Evolutionary conservation across 495 filamentous ascomycete species (phyloP), one percentile per base, ranked within the genome.

Genomic region (Trichoderma orchidacearum): DNA sequence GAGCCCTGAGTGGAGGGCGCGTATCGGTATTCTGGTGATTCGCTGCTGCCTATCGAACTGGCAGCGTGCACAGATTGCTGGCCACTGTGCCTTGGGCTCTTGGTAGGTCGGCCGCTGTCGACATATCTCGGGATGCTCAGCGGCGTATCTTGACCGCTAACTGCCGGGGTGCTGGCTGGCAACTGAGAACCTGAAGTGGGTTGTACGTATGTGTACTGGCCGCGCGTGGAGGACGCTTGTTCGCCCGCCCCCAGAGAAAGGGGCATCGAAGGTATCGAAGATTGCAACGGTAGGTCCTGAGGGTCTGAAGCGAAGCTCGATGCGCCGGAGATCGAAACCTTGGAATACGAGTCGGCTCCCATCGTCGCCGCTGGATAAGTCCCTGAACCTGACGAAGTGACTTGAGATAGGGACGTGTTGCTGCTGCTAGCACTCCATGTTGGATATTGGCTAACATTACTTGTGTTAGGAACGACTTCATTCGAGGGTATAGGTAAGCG

Each of bases 81-180:
- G 64, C 67, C 72, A n/a, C 65, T 67, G 59, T 78, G 76, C 17
- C 78, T 69, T 8, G 78, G 75, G 54, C 71, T 76, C 61, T 81
- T 81, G 45, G 75, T 63, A 17, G 78, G 78, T 13, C 78, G 71
- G 13, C 77, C 75, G 56, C 64, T 72, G 61, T 79, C 75, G 29
- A 79, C 68, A 61, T 76, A 78, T 54, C 73, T 67, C 23, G 70
- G 69, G 30, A 74, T 65, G 60, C 68, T 72, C 56, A 76, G 64
- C 53, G 57, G 53, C 54, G 62, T 66, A 48, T 66, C 60, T 57
- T 60, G 58, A 5, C 67, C 61, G 12, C 72, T 27, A 6, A 27
- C 41, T 9, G 41, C 41, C 13, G 41, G 18, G 2, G 41, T 48
- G 17, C 41, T 48, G 13, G 41, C 18, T 27, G 41, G 69, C 28